Conservation (phyloP, 2,329 filamentous ascomycete species). For the Gremmenia infestans region DNA sequence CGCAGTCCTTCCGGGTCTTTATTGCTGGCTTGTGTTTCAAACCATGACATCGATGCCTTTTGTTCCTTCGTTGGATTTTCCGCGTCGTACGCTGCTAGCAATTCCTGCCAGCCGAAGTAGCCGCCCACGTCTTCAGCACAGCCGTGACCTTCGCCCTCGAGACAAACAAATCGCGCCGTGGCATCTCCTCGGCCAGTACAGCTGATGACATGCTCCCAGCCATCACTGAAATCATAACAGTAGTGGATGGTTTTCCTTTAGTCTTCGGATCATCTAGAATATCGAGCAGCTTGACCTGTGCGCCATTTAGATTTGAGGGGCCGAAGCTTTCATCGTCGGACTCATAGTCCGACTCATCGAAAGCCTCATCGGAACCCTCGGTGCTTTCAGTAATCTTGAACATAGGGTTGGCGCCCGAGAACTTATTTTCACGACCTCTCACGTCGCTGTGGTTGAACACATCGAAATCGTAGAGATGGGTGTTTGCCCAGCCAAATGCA, state of each 20-base stretch:
- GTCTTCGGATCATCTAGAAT: not conserved
- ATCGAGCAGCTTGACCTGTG: not conserved
- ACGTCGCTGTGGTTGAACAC: not conserved
- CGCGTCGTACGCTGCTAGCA: conserved; percentile 31
- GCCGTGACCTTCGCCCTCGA: conserved; percentile 27
- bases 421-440: too few relatives aligned
- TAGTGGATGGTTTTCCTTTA: conserved; percentile 13
- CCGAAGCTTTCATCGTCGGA: not conserved
- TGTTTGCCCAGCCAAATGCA: conserved; percentile 5
- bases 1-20: conserved; percentile 22
- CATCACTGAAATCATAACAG: conserved; percentile 27
- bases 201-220: conserved; percentile 26
- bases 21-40: conserved; percentile 25
- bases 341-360: not conserved
- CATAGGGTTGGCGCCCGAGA: not conserved
- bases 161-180: conserved; percentile 20
- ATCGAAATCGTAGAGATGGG: conserved; percentile 3
- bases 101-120: conserved; percentile 26
- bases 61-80: conserved; percentile 22
- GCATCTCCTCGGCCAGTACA: conserved; percentile 10
- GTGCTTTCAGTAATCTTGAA: not conserved
- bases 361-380: not conserved
- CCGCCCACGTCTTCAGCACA: conserved; percentile 32
- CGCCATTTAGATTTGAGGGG: not conserved
- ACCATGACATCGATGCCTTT: conserved; percentile 27